These are phyloP conservation scores for Aspergillus glaucus DNA, from an alignment of 2,329 filamentous ascomycete species.

Conservation along the genomic window DNA sequence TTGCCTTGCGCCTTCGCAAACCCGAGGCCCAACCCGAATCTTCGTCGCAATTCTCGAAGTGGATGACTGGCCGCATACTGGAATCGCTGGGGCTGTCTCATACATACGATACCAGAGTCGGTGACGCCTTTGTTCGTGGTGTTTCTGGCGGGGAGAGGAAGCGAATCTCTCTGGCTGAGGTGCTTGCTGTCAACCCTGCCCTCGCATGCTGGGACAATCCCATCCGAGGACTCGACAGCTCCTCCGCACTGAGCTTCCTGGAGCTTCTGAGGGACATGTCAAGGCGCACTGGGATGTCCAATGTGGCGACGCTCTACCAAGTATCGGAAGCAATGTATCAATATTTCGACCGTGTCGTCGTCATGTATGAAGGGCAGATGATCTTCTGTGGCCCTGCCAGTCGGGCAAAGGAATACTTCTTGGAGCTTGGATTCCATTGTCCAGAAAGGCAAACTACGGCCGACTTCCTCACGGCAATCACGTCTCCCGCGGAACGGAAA, in stretches of 20 bases:
- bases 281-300: not conserved
- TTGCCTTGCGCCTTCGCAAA: conserved; percentile 55
- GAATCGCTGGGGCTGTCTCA: conserved; percentile 8
- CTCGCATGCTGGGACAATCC: not conserved
- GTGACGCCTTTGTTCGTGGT: conserved; percentile 10
- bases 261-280: not conserved
- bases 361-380: not conserved
- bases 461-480: conserved; percentile 3
- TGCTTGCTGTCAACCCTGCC: not conserved
- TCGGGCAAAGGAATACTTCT: conserved; percentile 3
- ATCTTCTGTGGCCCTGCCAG: not conserved
- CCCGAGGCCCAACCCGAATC: not conserved
- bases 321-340: conserved; percentile 1
- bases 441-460: conserved; percentile 2
- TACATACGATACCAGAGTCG: conserved; percentile 8
- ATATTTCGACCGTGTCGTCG: not conserved
- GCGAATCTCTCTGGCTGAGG: conserved; percentile 6
- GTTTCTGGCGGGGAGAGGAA: conserved; percentile 10
- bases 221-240: not conserved
- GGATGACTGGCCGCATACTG: conserved; percentile 4
- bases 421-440: conserved; percentile 3
- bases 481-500: not conserved
- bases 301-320: not conserved
- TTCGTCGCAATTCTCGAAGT: not conserved
- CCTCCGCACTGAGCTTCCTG: not conserved